Evolutionary conservation across 1,139 yeast species (phyloP).

Genomic region (Blastobotrys indianensis): DNA sequence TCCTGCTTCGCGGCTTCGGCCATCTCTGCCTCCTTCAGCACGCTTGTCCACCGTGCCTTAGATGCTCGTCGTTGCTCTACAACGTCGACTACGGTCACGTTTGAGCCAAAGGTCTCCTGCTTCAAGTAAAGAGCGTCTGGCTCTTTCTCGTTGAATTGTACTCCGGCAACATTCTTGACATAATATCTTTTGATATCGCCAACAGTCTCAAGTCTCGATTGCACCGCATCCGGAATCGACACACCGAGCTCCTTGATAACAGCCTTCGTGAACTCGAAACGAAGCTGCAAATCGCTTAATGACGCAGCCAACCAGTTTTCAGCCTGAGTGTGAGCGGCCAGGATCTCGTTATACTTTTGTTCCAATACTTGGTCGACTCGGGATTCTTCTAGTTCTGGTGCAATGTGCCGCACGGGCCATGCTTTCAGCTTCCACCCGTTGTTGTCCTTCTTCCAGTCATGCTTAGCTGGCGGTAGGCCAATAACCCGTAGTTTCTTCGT

Average conservation of each 20-base stretch:
- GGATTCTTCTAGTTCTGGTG: conserved; percentile 20
- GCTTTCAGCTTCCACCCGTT: conserved; percentile 26
- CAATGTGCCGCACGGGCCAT: conserved; percentile 28
- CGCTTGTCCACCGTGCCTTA: conserved; percentile 38
- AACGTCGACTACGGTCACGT: conserved; percentile 42
- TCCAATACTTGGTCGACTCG: conserved; percentile 20
- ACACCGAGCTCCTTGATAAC: conserved; percentile 59
- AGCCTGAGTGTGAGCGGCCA: conserved; percentile 3
- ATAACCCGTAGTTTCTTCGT: conserved; percentile 23
- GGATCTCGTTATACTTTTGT: background rate
- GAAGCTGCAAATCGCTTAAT: conserved; percentile 43
- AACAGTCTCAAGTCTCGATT: conserved; percentile 48
- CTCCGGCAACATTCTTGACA: conserved; percentile 41
- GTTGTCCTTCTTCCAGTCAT: conserved; percentile 20
- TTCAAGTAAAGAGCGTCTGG: conserved; percentile 72
- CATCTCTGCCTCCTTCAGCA: conserved; percentile 40
- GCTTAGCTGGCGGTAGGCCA: conserved; percentile 25
- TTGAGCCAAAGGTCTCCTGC: conserved; percentile 42
- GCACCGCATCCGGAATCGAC: conserved; percentile 57
- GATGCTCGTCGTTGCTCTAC: conserved; percentile 38
- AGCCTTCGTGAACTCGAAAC: conserved; percentile 54
- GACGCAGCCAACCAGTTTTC: conserved; percentile 7
- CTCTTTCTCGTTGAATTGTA: conserved; percentile 54
- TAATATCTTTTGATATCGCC: conserved; percentile 44
- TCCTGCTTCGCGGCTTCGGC: conserved; percentile 37